phyloP scores from a whole-genome alignment of 768 basidiomycete species.

The Tephrocybe sp. region DNA sequence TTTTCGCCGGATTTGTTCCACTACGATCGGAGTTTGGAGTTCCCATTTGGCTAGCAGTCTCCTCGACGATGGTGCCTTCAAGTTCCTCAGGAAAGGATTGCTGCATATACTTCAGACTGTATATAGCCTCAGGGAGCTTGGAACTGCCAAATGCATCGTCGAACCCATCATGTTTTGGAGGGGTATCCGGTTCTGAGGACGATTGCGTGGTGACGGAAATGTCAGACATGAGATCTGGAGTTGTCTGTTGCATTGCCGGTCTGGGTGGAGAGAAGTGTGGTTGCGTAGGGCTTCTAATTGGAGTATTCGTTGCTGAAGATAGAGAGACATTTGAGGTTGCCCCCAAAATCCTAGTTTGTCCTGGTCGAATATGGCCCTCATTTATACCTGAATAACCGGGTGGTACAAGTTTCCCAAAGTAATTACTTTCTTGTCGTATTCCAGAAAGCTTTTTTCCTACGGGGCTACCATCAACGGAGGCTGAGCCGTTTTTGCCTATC shows the following conservation, averaged over 20 bases:
- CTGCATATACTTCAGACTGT: constrained; percentile 19
- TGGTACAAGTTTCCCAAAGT: constrained; percentile 22
- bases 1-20: constrained; percentile 5
- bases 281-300: constrained; percentile 27
- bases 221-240: constrained; percentile 61
- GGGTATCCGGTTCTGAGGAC: constrained; percentile 54
- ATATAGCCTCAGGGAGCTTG: constrained; percentile 17
- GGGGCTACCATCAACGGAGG: constrained; percentile 17
- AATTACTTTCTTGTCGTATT: constrained; percentile 20
- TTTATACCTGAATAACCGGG: constrained; percentile 12
- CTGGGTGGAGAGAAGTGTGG: constrained; percentile 9
- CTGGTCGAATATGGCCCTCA: constrained; percentile 14
- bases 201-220: constrained; percentile 52
- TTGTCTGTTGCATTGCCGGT: constrained; percentile 41
- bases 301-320: constrained; percentile 22
- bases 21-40: constrained; percentile 26
- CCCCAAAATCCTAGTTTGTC: constrained; percentile 22
- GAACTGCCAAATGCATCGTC: constrained; percentile 22
- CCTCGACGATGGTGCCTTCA: constrained; percentile 28
- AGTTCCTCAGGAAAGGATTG: constrained; percentile 25
- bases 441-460: constrained; percentile 18
- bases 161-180: constrained; percentile 30
- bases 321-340: constrained; percentile 11
- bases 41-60: constrained; percentile 28
- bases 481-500: constrained; percentile 30